phyloP scores from a whole-genome alignment of 2,329 filamentous ascomycete species.

The Colletotrichum eleusines region DNA sequence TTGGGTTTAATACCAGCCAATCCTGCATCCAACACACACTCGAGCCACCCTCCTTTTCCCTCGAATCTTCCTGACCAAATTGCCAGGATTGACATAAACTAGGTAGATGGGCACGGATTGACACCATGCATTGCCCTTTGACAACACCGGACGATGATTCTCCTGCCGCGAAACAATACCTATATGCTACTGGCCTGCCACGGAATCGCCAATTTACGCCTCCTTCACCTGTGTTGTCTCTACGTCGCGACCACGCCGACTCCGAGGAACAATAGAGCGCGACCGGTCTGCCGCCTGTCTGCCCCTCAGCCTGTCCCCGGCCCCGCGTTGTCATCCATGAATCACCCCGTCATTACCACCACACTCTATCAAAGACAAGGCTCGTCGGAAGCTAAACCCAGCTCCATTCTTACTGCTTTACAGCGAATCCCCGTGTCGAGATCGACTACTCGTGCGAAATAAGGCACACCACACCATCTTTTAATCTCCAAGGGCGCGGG shows the following conservation, averaged over 20 bases:
- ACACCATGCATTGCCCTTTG: conserved; percentile 32
- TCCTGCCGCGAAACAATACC: conserved; percentile 31
- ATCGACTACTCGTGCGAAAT: conserved; percentile 2
- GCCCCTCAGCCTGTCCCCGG: not conserved
- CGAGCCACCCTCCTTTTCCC: conserved; percentile 36
- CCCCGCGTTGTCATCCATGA: conserved; percentile 13
- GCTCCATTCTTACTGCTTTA: conserved; percentile 10
- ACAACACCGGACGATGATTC: conserved; percentile 39
- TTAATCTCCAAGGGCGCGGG: conserved; percentile 20
- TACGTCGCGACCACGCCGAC: not conserved
- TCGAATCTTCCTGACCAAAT: conserved; percentile 20
- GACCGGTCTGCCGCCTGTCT: not conserved
- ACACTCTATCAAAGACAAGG: conserved; percentile 36
- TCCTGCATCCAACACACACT: conserved; percentile 40
- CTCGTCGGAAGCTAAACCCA: conserved; percentile 1
- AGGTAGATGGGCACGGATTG: conserved; percentile 8
- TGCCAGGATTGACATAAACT: conserved; percentile 30
- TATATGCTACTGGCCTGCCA: too few relatives aligned
- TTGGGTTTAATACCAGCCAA: conserved; percentile 34
- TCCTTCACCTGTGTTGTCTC: not conserved
- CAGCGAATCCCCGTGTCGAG: conserved; percentile 5
- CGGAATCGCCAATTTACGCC: not conserved
- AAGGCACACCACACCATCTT: conserved; percentile 15
- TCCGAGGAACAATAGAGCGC: not conserved
- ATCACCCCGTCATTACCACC: conserved; percentile 5